Evolutionary conservation across 345 rosid species (phyloP), one percentile per base, ranked within the genome.

Genomic region (Salix brachista): DNA sequence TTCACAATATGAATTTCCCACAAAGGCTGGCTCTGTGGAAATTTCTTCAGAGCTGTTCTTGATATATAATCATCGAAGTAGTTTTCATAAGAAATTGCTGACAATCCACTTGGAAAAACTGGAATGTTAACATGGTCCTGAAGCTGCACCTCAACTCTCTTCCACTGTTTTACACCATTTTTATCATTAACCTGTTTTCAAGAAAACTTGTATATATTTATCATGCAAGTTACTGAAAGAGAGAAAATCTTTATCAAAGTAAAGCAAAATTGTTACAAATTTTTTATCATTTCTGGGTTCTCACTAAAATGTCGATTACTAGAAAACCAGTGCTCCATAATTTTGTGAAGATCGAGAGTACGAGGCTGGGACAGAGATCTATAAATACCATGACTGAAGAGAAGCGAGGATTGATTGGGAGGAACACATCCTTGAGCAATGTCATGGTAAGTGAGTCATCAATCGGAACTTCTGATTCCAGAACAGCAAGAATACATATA

Each of bases 1-100:
- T 80, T 85, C n/a, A 89, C 30, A 4, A 88, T 65, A 39, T 89
- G 92, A 58, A 89, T 76, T 66, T 89, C 89, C 92, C 92, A 89
- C 14, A 86, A 42, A 0, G 92, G 92, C 46, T 78, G 83, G 79
- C 26, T 85, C 21, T 80, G 78, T 4, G 89, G 85, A 36, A 86
- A 80, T 30, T 67, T 75, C 48, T 83, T 70, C 67, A 42, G 21
- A 18, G 85, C 84, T 39, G 82, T 65, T 7, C 69, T 75, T 1
- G 89, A 72, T 37, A 89, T 18, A 60, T 89, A 89, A 12, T 71
- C 74, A 18, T 70, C 58, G 10, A 89, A 56, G 52, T 80, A 70
- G 3, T 65, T 23, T 50, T 85, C 88, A n/a, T 89, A 86, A 25
- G 77, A 80, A 11, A 78, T 36, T 8, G 73, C 76, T 41, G 88